These are phyloP conservation scores for Xerocomellus amylosporus DNA, from an alignment of 768 basidiomycete species.

Conservation along the genomic window DNA sequence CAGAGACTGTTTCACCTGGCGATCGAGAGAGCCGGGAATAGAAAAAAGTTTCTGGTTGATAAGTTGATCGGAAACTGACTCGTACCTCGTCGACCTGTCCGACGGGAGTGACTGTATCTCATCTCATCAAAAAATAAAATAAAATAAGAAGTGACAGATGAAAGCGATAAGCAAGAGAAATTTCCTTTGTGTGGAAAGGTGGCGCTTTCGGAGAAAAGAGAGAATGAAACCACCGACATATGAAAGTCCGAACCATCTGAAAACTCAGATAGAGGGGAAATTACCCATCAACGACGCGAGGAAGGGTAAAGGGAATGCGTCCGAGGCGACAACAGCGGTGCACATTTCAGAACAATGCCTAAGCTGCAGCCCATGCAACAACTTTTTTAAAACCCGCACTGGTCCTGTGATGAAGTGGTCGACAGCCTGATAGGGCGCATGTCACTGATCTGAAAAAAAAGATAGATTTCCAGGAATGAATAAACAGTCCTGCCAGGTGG, in stretches of 20 bases:
- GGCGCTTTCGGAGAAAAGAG: constrained; percentile 26
- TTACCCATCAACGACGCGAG: constrained; percentile 13
- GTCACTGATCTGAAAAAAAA: constrained; percentile 21
- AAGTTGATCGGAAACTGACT: constrained; percentile 11
- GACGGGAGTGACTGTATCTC: constrained; percentile 12
- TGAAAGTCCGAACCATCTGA: constrained; percentile 32
- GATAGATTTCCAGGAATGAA: constrained; percentile 26
- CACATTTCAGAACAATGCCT: constrained; percentile 9
- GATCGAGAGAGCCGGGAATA: constrained; percentile 3
- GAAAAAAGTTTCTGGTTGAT: constrained; percentile 22
- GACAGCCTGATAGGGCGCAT: constrained; percentile 13
- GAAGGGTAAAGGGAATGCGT: constrained; percentile 6
- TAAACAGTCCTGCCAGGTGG: constrained; percentile 14
- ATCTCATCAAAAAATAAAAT: constrained; percentile 12
- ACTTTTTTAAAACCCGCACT: constrained; percentile 6
- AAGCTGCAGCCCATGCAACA: constrained; percentile 9
- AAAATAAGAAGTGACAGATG: constrained; percentile 17
- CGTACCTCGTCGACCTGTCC: constrained; percentile 16
- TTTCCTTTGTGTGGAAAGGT: constrained; percentile 15
- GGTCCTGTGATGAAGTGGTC: constrained; percentile 6
- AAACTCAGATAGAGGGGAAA: constrained; percentile 30
- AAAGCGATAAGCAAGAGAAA: constrained; percentile 20
- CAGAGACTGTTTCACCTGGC: constrained; percentile 18
- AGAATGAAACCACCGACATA: constrained; percentile 26
- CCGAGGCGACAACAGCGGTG: constrained; percentile 2